Percentiles rank a stretch among this genome's conserved stretches.
Evolutionary conservation across 1,139 yeast genomes (phyloP).

Genomic region (Geotrichum phurueaensis): DNA sequence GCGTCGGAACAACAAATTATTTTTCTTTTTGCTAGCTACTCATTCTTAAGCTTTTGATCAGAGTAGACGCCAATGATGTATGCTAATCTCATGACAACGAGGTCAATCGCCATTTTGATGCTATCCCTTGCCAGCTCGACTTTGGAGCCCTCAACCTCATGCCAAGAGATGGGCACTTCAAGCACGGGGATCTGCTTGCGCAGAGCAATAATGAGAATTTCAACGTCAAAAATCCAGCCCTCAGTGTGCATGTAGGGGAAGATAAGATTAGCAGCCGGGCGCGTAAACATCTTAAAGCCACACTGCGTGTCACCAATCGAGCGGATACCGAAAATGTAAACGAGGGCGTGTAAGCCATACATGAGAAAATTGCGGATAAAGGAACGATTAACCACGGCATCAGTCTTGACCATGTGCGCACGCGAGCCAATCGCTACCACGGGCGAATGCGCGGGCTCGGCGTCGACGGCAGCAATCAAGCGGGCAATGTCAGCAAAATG

Average conservation of each 20-base stretch:
- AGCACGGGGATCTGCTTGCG: conserved; percentile 58
- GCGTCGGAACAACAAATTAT: neutral
- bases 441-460: conserved; percentile 30
- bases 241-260: conserved; percentile 95
- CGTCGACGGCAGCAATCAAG: conserved; percentile 43
- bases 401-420: conserved; percentile 94
- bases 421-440: conserved; percentile 86
- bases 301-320: conserved; percentile 90
- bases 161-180: conserved; percentile 92
- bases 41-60: conserved; percentile 26
- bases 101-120: conserved; percentile 89
- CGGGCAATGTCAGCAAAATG: conserved; percentile 62
- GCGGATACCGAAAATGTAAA: conserved; percentile 82
- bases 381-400: conserved; percentile 90
- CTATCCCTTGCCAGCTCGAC: conserved; percentile 89
- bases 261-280: conserved; percentile 54
- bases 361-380: conserved; percentile 82
- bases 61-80: conserved; percentile 77
- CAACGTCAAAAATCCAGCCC: conserved; percentile 97
- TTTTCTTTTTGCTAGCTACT: neutral
- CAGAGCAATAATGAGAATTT: conserved; percentile 73
- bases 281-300: conserved; percentile 88
- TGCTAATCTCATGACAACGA: conserved; percentile 85
- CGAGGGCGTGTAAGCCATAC: conserved; percentile 86
- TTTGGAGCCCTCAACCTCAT: conserved; percentile 92